Evolutionary conservation across 1,139 yeast genomes (phyloP).

Genomic region (Taphrina wiesneri): DNA sequence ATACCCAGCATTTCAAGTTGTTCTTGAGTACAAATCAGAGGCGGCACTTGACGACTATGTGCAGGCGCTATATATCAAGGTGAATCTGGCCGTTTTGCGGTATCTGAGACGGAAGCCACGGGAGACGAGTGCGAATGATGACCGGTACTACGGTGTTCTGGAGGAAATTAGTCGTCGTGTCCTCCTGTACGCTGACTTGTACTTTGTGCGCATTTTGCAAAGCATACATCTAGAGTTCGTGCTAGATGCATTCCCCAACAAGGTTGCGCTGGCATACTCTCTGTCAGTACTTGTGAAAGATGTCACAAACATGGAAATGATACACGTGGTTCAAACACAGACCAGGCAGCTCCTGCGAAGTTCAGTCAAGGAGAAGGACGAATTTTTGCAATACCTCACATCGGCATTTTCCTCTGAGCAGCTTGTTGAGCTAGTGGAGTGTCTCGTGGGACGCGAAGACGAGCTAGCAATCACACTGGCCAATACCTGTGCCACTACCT

Average conservation of each 20-base stretch:
- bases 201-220: neutral
- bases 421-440: constrained; percentile 12
- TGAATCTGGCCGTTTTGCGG: neutral
- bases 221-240: neutral
- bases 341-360: neutral
- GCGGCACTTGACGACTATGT: constrained; percentile 7
- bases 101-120: neutral
- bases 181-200: neutral
- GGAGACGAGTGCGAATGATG: neutral
- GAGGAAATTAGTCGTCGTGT: neutral
- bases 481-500: neutral
- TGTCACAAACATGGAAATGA: neutral
- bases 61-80: neutral
- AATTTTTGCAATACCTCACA: neutral
- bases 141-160: neutral
- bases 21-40: neutral
- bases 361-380: neutral
- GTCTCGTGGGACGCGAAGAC: constrained; percentile 18
- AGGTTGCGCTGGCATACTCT: neutral
- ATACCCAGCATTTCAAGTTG: neutral
- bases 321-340: neutral
- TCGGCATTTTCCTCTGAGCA: neutral
- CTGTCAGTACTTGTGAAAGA: neutral
- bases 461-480: constrained; percentile 8
- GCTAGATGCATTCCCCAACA: neutral